phyloP scores from a whole-genome alignment of 2,329 filamentous ascomycete species.

The Fusarium graminum region DNA sequence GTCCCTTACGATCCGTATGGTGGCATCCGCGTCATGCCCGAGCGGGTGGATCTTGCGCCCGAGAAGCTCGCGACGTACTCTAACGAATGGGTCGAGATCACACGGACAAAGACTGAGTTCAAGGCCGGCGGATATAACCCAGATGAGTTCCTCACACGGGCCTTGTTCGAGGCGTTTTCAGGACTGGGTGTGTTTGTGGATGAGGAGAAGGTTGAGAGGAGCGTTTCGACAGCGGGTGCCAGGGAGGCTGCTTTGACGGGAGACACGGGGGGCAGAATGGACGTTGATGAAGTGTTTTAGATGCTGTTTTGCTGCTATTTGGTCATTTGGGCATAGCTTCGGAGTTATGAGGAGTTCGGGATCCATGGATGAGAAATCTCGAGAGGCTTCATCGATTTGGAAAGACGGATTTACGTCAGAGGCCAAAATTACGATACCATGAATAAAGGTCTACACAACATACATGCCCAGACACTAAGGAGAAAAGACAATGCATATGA shows the following conservation, averaged over 20 bases:
- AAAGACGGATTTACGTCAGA: constrained; percentile 19
- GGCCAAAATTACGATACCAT: constrained; percentile 25
- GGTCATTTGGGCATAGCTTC: constrained; percentile 42
- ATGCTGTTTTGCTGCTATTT: background rate
- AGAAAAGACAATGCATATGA: constrained; percentile 1
- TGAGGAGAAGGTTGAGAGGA: constrained; percentile 73
- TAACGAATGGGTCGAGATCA: constrained; percentile 78
- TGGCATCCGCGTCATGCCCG: constrained; percentile 75
- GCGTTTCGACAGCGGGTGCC: constrained; percentile 53
- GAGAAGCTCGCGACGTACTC: constrained; percentile 73
- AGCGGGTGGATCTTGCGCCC: constrained; percentile 73
- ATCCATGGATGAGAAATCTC: constrained; percentile 2
- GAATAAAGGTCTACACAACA: constrained; percentile 6
- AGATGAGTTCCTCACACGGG: constrained; percentile 82
- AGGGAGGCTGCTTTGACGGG: constrained; percentile 54
- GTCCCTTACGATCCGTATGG: constrained; percentile 91
- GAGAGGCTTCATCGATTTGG: background rate
- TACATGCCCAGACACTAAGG: background rate
- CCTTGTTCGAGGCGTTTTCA: constrained; percentile 89
- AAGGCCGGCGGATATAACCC: constrained; percentile 86
- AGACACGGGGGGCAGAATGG: constrained; percentile 58
- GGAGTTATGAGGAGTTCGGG: constrained; percentile 43
- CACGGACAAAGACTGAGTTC: constrained; percentile 74
- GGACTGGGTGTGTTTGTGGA: constrained; percentile 89
- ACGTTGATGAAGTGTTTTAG: constrained; percentile 63